Evolutionary conservation across 2,329 filamentous ascomycete genomes (phyloP).

Genomic region (Amauroascus niger): DNA sequence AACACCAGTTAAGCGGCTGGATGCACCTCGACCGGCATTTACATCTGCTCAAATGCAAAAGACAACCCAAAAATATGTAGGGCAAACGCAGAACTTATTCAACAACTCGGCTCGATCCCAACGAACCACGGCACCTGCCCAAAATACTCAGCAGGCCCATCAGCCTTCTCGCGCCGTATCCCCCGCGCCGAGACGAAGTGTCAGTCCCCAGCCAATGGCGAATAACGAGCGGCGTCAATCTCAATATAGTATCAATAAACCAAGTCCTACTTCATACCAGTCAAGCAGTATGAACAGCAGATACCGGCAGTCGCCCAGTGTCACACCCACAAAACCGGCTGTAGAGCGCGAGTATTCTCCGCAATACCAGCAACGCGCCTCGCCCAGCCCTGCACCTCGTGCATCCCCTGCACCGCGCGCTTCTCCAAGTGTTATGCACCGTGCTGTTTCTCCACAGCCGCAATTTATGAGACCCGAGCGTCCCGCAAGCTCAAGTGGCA

Average conservation of each 20-base stretch:
- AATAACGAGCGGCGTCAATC: constrained; percentile 25
- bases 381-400: constrained; percentile 36
- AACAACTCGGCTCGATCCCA: constrained; percentile 25
- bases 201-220: constrained; percentile 27
- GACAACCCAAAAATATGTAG: constrained; percentile 77
- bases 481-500: constrained; percentile 44
- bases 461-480: constrained; percentile 43
- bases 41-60: constrained; percentile 94
- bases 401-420: constrained; percentile 33
- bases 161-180: constrained; percentile 30
- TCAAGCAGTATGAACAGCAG: constrained; percentile 35
- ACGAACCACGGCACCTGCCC: constrained; percentile 18
- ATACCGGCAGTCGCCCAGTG: constrained; percentile 25
- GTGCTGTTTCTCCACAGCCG: constrained; percentile 45
- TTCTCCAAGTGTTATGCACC: constrained; percentile 32
- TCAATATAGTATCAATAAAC: constrained; percentile 36
- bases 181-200: constrained; percentile 30
- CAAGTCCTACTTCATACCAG: constrained; percentile 38
- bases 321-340: constrained; percentile 23
- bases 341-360: constrained; percentile 37
- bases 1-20: constrained; percentile 61
- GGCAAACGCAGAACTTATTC: constrained; percentile 75
- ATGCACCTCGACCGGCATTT: constrained; percentile 81
- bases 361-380: constrained; percentile 25
- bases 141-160: constrained; percentile 28